Conservation (phyloP, 2,329 filamentous ascomycete species). For the Aspergillus pseudotamarii region DNA sequence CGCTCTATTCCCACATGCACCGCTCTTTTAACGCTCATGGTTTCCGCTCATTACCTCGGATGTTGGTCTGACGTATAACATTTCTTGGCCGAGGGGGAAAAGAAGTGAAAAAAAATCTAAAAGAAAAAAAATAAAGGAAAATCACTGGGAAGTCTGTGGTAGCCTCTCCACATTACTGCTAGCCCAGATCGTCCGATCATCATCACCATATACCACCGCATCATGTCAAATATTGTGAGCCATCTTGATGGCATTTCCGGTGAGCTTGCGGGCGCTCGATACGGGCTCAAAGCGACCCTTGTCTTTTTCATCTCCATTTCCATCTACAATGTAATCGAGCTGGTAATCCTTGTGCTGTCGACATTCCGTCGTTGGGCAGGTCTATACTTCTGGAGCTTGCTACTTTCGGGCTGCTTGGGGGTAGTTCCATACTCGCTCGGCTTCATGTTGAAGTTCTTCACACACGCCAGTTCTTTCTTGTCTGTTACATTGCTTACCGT, state of each 20-base stretch:
- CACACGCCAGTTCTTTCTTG: slow-evolving; percentile 30
- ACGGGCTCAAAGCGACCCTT: slow-evolving; percentile 27
- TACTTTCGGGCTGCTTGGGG: slow-evolving; percentile 38
- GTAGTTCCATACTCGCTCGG: slow-evolving; percentile 45
- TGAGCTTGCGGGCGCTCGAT: slow-evolving; percentile 26
- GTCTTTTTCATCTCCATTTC: slow-evolving; percentile 43
- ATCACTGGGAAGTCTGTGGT: background rate
- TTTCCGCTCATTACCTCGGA: background rate
- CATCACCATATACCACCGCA: background rate
- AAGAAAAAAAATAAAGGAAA: background rate
- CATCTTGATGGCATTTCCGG: slow-evolving; percentile 35
- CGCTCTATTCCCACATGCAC: background rate
- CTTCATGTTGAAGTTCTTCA: slow-evolving; percentile 48
- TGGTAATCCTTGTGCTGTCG: slow-evolving; percentile 42
- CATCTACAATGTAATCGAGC: slow-evolving; percentile 52
- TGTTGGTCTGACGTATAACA: background rate
- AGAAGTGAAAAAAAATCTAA: background rate
- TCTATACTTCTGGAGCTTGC: slow-evolving; percentile 48
- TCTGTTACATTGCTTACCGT: slow-evolving; percentile 51
- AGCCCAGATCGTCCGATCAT: background rate
- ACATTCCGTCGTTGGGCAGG: slow-evolving; percentile 44
- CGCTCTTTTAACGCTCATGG: background rate
- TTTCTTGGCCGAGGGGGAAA: background rate
- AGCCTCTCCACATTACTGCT: background rate
- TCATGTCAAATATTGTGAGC: slow-evolving; percentile 17